These are phyloP conservation scores for Arctium minus DNA, from an alignment of 129 eudicot genomes.

Conservation along the genomic window DNA sequence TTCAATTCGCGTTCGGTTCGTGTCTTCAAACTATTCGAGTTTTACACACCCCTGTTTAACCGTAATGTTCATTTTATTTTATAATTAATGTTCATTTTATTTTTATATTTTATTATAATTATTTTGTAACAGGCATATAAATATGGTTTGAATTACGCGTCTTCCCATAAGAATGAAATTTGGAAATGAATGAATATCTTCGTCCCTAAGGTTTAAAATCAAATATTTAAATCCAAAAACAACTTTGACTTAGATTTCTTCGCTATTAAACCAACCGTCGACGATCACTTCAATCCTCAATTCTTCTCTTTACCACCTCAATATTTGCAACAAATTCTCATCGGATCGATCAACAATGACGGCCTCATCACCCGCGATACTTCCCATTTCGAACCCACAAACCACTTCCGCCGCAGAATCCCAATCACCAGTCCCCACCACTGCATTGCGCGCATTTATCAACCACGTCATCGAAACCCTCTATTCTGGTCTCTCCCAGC, in stretches of 20 bases:
- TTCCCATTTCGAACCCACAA: conserved; percentile 42
- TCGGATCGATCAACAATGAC: conserved; percentile 18
- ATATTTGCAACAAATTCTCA: background rate
- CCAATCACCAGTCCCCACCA: conserved; percentile 32
- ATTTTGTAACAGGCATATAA: too few species aligned
- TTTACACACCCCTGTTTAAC: too few species aligned
- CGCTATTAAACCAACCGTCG: background rate
- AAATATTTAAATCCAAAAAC: background rate
- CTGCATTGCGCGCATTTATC: conserved; percentile 56
- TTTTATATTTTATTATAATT: too few species aligned
- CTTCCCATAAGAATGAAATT: background rate
- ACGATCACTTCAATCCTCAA: background rate
- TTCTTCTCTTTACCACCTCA: background rate
- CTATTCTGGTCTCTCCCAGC: conserved; percentile 53
- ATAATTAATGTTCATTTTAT: too few species aligned
- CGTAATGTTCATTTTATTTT: too few species aligned
- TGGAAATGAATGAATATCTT: background rate
- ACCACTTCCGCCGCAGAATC: conserved; percentile 21
- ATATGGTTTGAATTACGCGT: background rate
- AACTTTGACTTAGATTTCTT: background rate
- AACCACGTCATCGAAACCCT: conserved; percentile 41
- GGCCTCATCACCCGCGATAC: conserved; percentile 46
- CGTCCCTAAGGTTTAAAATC: background rate
- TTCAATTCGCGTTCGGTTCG: too few species aligned
- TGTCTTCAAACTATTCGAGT: too few species aligned